These are phyloP conservation scores for Zanthoxylum bungeanum DNA, from an alignment of 345 rosid genomes.

Conservation along the genomic window DNA sequence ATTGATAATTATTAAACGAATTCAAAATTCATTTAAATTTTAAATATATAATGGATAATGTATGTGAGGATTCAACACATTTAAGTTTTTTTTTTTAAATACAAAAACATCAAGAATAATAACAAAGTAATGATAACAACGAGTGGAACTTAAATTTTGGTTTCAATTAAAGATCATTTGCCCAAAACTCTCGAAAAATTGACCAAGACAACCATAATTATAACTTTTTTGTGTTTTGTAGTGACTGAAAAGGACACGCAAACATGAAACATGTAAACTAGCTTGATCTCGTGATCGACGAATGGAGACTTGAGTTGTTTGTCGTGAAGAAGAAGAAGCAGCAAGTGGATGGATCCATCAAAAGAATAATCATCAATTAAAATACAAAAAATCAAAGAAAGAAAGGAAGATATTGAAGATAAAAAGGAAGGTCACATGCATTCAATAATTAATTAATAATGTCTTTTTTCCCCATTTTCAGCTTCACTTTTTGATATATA, in stretches of 20 bases:
- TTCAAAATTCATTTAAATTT: too few relatives aligned
- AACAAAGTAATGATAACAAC: neutral
- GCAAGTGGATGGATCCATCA: constrained; percentile 11
- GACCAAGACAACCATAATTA: neutral
- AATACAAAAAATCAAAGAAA: neutral
- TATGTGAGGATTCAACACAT: too few relatives aligned
- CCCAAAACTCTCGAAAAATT: neutral
- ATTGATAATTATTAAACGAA: too few relatives aligned
- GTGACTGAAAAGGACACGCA: neutral
- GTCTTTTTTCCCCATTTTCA: neutral
- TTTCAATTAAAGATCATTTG: neutral
- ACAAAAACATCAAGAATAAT: neutral
- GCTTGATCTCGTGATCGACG: neutral
- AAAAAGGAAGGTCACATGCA: constrained; percentile 12
- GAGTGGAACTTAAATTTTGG: neutral
- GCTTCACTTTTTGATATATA: neutral
- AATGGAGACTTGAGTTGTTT: neutral
- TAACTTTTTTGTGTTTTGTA: neutral
- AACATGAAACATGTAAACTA: neutral
- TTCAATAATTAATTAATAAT: constrained; percentile 19
- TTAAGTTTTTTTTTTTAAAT: too few relatives aligned
- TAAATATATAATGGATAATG: too few relatives aligned
- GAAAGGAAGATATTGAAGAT: neutral
- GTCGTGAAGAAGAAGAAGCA: constrained; percentile 16
- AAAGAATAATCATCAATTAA: neutral